A percentile compares a stretch with the other conserved stretches of the same genome.
Conservation (phyloP, 2,329 filamentous ascomycete species). For the Fusarium acutatum region DNA sequence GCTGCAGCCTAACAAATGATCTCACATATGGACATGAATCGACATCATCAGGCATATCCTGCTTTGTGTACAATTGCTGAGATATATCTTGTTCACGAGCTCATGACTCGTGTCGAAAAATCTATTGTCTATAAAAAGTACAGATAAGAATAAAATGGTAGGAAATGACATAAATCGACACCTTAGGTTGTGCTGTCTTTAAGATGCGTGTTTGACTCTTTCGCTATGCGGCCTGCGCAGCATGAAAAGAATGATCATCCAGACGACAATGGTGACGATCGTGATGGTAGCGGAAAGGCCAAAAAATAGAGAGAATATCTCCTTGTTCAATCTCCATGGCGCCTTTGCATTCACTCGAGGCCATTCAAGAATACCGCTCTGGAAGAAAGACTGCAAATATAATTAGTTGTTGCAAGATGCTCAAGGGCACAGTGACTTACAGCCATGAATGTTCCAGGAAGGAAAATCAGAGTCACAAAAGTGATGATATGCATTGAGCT, state of each 20-base stretch:
- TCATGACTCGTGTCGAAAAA: background rate
- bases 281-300: slow-evolving; percentile 2
- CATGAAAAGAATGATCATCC: background rate
- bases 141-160: background rate
- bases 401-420: background rate
- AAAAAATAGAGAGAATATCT: slow-evolving; percentile 9
- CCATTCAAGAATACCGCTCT: slow-evolving; percentile 27
- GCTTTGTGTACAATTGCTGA: background rate
- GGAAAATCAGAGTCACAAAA: slow-evolving; percentile 23
- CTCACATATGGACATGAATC: background rate
- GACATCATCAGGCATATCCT: background rate
- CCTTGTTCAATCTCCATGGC: background rate
- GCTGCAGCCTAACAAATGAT: background rate
- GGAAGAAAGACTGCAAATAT: slow-evolving; percentile 14
- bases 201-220: background rate
- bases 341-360: background rate
- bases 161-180: background rate
- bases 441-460: slow-evolving; percentile 30
- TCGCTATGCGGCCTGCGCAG: background rate
- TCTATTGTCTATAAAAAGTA: background rate
- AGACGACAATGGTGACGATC: background rate
- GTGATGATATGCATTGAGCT: slow-evolving; percentile 31
- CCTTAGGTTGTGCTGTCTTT: background rate
- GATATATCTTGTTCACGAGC: background rate
- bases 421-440: background rate